These are phyloP conservation scores for Gloeostereum incarnatum DNA, from an alignment of 768 basidiomycete species.

Conservation along the genomic window DNA sequence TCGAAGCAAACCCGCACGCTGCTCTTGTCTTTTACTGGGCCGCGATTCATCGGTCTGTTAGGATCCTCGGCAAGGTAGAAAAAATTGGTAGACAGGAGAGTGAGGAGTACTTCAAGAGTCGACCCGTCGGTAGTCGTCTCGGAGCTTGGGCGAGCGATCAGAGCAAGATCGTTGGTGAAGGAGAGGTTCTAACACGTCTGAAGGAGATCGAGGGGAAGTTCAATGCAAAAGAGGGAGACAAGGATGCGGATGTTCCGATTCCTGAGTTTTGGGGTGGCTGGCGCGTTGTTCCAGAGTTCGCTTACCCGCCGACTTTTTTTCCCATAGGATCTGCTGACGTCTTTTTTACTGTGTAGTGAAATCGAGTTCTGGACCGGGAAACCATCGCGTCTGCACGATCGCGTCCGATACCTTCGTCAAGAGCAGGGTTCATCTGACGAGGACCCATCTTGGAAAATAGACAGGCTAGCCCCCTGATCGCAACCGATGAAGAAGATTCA, in stretches of 20 bases:
- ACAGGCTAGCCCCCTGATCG: conserved; percentile 65
- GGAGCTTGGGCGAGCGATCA: conserved; percentile 95
- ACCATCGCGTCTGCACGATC: conserved; percentile 89
- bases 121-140: conserved; percentile 77
- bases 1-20: conserved; percentile 68
- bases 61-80: conserved; percentile 82
- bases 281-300: conserved; percentile 85
- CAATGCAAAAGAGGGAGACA: conserved; percentile 27
- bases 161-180: conserved; percentile 70
- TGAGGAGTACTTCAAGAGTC: conserved; percentile 70
- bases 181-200: conserved; percentile 53
- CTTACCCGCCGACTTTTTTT: too few relatives aligned
- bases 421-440: conserved; percentile 35
- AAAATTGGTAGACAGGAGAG: conserved; percentile 65
- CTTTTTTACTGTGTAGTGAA: conserved; percentile 44
- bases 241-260: conserved; percentile 49
- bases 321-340: conserved; percentile 3
- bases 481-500: background rate
- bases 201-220: conserved; percentile 52
- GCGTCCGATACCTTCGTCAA: conserved; percentile 72
- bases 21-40: conserved; percentile 89
- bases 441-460: conserved; percentile 61
- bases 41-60: conserved; percentile 70
- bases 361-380: conserved; percentile 98
- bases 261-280: conserved; percentile 97